Evolutionary conservation across 2,329 filamentous ascomycete species (phyloP), one percentile per base, ranked within the genome.

Genomic region (Dothideomycetidae sp.): DNA sequence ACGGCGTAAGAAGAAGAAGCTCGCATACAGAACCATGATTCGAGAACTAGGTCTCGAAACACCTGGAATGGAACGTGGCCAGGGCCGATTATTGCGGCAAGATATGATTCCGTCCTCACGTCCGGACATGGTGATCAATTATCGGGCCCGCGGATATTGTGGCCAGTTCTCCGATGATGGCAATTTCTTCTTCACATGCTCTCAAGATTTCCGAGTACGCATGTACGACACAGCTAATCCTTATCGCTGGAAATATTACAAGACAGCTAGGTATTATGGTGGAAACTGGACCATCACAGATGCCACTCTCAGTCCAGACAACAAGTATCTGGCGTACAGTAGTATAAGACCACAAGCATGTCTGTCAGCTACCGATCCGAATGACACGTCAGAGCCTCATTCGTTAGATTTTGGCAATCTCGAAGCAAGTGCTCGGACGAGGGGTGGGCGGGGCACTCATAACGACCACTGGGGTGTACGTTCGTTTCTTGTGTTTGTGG

Each of bases 151-250:
- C 29, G 86, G 90, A 37, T 96, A 96, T 53, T 93, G 84, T 3
- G 90, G 90, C 1, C 88, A 96, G 54, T 98, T 96, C 55, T 93
- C 84, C 0, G 82, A 92, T 46, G 90, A 98, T 50, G 90, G 90
- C 16, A 93, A 93, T 57, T 96, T 96, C 63, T 96, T 94, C 63
- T 96, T 88, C 54, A 78, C 80, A 4, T 90, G 81, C 51, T 81
- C 80, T 7, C 84, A 94, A 57, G 86, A 96, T 58, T 93, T 93
- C 62, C 80, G 76, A 48, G 85, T 98, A 7, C 79, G 86, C 37
- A 86, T 98, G 82, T 98, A 96, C 59, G 88, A 96, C 56, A 96
- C 90, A 0, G 86, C 82, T 2, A 93, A 94, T 49, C 85, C 88
- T 0, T 93, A 90, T 58, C 73, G 85, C 46, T 98, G 90, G 90